Evolutionary conservation across 2,329 filamentous ascomycete species (phyloP).

Genomic region (Phoma sp.): DNA sequence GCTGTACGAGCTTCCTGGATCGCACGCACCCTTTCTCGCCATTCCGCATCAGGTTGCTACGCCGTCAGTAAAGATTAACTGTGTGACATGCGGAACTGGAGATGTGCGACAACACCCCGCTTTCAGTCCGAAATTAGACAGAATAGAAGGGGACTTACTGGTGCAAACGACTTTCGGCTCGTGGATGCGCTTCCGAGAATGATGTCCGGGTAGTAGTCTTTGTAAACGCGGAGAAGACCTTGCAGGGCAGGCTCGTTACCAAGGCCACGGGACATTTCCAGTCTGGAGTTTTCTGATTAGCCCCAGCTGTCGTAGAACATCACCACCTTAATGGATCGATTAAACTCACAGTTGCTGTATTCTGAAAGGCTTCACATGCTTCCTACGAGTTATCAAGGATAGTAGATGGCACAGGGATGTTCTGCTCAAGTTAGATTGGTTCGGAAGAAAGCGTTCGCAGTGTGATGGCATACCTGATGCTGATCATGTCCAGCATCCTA

Average conservation of each 20-base stretch:
- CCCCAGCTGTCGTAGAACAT: conserved; percentile 5
- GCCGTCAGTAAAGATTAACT: conserved; percentile 30
- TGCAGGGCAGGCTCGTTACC: conserved; percentile 75
- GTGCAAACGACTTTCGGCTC: conserved; percentile 48
- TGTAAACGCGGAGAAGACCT: conserved; percentile 81
- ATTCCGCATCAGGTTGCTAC: conserved; percentile 75
- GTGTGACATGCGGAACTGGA: conserved; percentile 26
- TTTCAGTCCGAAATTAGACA: conserved; percentile 12
- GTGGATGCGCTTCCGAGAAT: conserved; percentile 73
- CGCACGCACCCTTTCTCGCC: conserved; percentile 71
- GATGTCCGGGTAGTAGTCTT: conserved; percentile 90
- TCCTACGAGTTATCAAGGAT: conserved; percentile 78
- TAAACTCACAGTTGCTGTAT: conserved; percentile 70
- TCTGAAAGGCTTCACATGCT: conserved; percentile 82
- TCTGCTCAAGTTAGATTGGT: conserved; percentile 41
- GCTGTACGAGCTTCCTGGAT: conserved; percentile 67
- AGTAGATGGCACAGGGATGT: conserved; percentile 75
- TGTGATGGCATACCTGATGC: conserved; percentile 63
- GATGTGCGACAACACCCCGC: conserved; percentile 22
- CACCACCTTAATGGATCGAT: not conserved
- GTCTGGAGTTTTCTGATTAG: conserved; percentile 44
- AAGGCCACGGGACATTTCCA: conserved; percentile 57
- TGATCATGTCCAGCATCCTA: conserved; percentile 81
- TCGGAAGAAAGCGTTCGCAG: conserved; percentile 1
- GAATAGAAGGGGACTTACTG: conserved; percentile 42